These are phyloP conservation scores for Boletus holoroseus DNA, from an alignment of 1,284 basidiomycete genomes.

Conservation along the genomic window DNA sequence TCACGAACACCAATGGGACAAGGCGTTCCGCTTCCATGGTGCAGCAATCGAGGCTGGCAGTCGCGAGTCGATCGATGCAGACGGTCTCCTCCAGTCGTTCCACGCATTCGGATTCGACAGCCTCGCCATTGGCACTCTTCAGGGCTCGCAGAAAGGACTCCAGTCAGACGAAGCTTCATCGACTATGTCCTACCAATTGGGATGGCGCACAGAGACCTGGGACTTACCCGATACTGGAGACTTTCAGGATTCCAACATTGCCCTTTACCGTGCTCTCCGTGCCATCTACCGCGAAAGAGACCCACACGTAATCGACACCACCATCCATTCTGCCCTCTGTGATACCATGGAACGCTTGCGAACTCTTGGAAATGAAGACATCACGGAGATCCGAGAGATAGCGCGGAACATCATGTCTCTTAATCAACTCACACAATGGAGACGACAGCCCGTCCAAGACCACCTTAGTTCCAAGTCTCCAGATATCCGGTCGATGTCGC, in stretches of 20 bases:
- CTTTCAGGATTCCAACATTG: slow-evolving; percentile 45
- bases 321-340: slow-evolving; percentile 48
- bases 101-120: slow-evolving; percentile 85
- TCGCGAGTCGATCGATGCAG: slow-evolving; percentile 37
- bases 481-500: slow-evolving; percentile 35
- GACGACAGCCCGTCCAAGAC: slow-evolving; percentile 36
- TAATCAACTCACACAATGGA: slow-evolving; percentile 64
- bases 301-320: slow-evolving; percentile 39
- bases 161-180: slow-evolving; percentile 38
- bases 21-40: slow-evolving; percentile 86
- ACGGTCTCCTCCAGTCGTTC: slow-evolving; percentile 69
- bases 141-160: slow-evolving; percentile 37
- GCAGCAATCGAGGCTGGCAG: slow-evolving; percentile 68
- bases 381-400: slow-evolving; percentile 66
- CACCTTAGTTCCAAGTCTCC: slow-evolving; percentile 36
- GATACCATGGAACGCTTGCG: slow-evolving; percentile 66
- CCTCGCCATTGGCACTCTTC: slow-evolving; percentile 64
- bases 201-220: slow-evolving; percentile 91
- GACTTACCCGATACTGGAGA: slow-evolving; percentile 69
- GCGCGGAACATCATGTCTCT: slow-evolving; percentile 73
- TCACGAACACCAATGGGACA: slow-evolving; percentile 90
- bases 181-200: slow-evolving; percentile 68
- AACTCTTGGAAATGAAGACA: slow-evolving; percentile 66
- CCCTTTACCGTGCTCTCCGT: slow-evolving; percentile 75
- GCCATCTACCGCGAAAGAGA: slow-evolving; percentile 74